Evolutionary conservation across 2,329 filamentous ascomycete species (phyloP).

Genomic region (Fusarium udum): DNA sequence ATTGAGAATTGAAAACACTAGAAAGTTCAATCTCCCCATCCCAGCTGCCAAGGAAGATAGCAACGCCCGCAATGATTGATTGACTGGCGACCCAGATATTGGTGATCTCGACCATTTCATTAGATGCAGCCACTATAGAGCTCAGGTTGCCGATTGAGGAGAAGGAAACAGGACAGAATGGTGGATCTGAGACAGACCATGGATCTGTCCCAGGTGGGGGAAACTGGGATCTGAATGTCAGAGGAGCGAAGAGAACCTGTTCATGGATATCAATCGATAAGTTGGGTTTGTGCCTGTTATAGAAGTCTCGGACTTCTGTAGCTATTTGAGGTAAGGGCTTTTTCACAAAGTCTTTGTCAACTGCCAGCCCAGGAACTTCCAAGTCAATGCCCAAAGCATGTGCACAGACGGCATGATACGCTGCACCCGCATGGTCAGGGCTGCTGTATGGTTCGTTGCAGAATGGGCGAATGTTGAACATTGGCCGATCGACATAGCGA

Average conservation of each 20-base stretch:
- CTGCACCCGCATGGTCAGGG: not conserved
- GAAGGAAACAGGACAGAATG: not conserved
- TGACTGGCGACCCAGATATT: not conserved
- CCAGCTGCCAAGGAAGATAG: not conserved
- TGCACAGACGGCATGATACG: not conserved
- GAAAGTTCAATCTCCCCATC: not conserved
- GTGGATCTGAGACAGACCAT: not conserved
- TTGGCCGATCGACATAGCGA: not conserved
- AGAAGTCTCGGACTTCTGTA: not conserved
- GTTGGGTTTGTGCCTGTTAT: not conserved
- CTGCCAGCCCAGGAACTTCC: not conserved
- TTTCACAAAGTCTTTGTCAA: accelerated
- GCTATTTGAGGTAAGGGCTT: not conserved
- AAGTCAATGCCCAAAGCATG: not conserved
- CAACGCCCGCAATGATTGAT: not conserved
- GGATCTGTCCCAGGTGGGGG: not conserved
- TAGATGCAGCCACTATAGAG: not conserved
- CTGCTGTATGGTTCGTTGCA: not conserved
- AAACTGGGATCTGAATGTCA: not conserved
- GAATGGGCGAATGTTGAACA: not conserved
- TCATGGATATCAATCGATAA: not conserved
- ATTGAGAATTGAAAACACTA: not conserved
- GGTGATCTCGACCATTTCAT: not conserved
- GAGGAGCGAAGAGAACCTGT: not conserved
- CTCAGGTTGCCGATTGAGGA: not conserved